Evolutionary conservation across 1,284 basidiomycete genomes (phyloP).

Genomic region (Microbotryomycetes sp.): DNA sequence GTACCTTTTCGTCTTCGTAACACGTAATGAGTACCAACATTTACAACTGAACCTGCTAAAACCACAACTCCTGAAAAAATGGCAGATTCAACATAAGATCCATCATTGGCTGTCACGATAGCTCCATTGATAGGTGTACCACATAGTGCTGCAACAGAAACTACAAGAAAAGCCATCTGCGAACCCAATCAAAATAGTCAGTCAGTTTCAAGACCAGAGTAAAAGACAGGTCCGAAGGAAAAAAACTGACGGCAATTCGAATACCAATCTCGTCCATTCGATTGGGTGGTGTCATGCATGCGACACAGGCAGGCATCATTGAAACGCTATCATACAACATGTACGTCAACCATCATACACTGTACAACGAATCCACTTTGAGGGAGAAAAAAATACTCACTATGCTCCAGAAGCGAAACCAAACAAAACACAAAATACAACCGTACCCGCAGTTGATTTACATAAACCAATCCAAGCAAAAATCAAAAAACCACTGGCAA

Average conservation of each 20-base stretch:
- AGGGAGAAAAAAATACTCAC: not conserved
- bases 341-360: not conserved
- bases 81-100: slow-evolving; percentile 35
- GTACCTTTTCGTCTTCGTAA: slow-evolving; percentile 34
- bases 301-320: slow-evolving; percentile 28
- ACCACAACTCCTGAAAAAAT: slow-evolving; percentile 35
- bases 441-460: slow-evolving; percentile 20
- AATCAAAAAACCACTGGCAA: slow-evolving; percentile 25
- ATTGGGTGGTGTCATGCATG: slow-evolving; percentile 18
- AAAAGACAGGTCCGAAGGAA: too few species aligned
- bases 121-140: slow-evolving; percentile 43
- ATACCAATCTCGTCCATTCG: slow-evolving; percentile 26
- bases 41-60: slow-evolving; percentile 28
- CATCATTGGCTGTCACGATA: slow-evolving; percentile 34
- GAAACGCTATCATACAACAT: slow-evolving; percentile 4
- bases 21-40: slow-evolving; percentile 19
- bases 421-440: slow-evolving; percentile 42
- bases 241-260: slow-evolving; percentile 21
- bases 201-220: too few species aligned
- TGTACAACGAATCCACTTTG: not conserved
- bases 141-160: slow-evolving; percentile 36
- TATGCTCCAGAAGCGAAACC: slow-evolving; percentile 37
- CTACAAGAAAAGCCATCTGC: slow-evolving; percentile 33
- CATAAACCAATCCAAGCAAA: slow-evolving; percentile 32
- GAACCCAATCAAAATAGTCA: too few species aligned